phyloP scores from a whole-genome alignment of 192 early-diverging fungal genomes.

The Rhizophlyctis rosea region DNA sequence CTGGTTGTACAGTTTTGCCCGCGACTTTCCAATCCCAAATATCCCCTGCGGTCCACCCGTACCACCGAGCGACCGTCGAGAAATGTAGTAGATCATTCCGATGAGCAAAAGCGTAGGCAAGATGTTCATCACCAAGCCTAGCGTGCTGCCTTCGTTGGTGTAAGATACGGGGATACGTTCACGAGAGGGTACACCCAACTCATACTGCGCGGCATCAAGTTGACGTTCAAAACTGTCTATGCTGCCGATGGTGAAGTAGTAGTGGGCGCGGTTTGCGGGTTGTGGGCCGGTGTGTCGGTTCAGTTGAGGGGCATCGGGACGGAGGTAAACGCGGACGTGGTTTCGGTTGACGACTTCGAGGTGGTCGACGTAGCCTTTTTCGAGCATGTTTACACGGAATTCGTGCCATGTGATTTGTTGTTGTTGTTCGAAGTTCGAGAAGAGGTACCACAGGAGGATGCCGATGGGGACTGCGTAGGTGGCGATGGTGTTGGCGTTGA shows the following conservation, averaged over 20 bases:
- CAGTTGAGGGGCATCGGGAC: slow-evolving; percentile 56
- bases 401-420: slow-evolving; percentile 89
- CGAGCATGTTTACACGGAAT: slow-evolving; percentile 82
- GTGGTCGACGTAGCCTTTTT: slow-evolving; percentile 88
- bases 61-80: slow-evolving; percentile 67
- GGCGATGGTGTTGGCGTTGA: slow-evolving; percentile 33
- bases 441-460: slow-evolving; percentile 34
- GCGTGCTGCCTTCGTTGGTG: slow-evolving; percentile 71
- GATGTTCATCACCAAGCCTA: slow-evolving; percentile 79
- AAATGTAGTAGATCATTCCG: slow-evolving; percentile 85
- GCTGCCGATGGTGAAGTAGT: slow-evolving; percentile 90
- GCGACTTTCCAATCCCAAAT: slow-evolving; percentile 94
- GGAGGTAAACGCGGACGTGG: slow-evolving; percentile 76
- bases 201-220: slow-evolving; percentile 82
- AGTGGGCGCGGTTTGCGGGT: slow-evolving; percentile 27
- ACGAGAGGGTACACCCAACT: slow-evolving; percentile 83
- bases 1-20: slow-evolving; percentile 95
- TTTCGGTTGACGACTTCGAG: slow-evolving; percentile 87
- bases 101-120: slow-evolving; percentile 89
- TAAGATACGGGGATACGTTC: slow-evolving; percentile 94
- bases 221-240: slow-evolving; percentile 92
- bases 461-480: slow-evolving; percentile 30
- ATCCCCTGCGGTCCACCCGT: slow-evolving; percentile 60
- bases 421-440: slow-evolving; percentile 5
- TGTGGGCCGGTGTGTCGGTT: slow-evolving; percentile 2